A percentile compares a stretch with the other conserved stretches of the same genome.
Evolutionary conservation across 257 asterid species (phyloP).

Genomic region (Solanum chmielewskii): DNA sequence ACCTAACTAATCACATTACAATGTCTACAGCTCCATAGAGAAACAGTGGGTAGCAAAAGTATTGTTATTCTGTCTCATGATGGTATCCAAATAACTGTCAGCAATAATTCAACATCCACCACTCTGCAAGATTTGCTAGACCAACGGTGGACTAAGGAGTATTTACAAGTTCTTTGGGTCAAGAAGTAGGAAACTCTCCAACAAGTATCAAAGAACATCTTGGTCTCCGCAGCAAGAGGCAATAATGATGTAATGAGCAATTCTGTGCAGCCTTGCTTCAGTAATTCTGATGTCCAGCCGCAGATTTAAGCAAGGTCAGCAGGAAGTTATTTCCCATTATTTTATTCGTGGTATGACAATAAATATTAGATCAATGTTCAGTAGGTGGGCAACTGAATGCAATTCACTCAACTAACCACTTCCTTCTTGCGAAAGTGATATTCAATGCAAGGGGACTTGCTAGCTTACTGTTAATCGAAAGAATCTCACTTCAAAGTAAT

Average conservation of each 20-base stretch:
- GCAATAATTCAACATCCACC: neutral
- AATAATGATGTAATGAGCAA: conserved; percentile 52
- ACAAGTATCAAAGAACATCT: conserved; percentile 62
- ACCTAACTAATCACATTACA: neutral
- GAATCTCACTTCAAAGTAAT: neutral
- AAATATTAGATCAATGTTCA: neutral
- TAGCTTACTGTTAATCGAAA: neutral
- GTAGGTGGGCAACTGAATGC: neutral
- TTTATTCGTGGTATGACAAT: neutral
- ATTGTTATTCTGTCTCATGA: neutral
- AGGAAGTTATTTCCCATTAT: neutral
- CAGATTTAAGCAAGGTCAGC: conserved; percentile 2
- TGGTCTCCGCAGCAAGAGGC: conserved; percentile 92
- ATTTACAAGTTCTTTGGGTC: neutral
- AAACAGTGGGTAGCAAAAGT: neutral
- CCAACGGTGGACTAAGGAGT: neutral
- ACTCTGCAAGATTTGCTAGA: neutral
- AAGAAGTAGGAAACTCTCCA: neutral
- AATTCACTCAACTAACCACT: neutral
- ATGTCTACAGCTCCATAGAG: neutral
- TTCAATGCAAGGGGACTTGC: neutral
- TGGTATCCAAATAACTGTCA: neutral
- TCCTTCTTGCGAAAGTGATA: neutral
- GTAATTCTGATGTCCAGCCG: conserved; percentile 80
- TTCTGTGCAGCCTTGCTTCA: conserved; percentile 78